Percentiles rank a stretch among this genome's conserved stretches.
Conservation (phyloP, 2,329 filamentous ascomycete genomes). For the Fusarium torreyae region DNA sequence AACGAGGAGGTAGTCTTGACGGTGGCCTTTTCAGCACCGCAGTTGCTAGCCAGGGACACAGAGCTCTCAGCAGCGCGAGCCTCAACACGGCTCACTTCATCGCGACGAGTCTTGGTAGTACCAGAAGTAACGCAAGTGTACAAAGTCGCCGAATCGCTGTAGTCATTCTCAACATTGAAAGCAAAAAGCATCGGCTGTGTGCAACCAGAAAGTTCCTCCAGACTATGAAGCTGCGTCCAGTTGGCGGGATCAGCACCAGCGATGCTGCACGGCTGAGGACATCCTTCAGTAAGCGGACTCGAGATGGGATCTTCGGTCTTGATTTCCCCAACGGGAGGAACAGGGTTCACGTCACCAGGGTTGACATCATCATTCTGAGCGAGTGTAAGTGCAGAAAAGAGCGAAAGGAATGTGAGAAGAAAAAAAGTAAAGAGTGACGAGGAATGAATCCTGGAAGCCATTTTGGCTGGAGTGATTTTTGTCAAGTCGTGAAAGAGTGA, state of each 20-base stretch:
- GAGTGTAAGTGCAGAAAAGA: conserved; percentile 10
- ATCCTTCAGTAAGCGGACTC: conserved; percentile 45
- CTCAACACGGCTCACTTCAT: conserved; percentile 26
- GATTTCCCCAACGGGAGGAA: conserved; percentile 42
- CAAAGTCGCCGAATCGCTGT: conserved; percentile 45
- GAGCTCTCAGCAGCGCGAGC: conserved; percentile 26
- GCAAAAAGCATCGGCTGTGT: conserved; percentile 42
- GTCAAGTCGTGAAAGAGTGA: conserved; percentile 8
- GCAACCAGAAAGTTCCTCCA: conserved; percentile 39
- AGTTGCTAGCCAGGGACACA: conserved; percentile 39
- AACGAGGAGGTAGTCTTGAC: conserved; percentile 30
- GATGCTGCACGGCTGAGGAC: conserved; percentile 39
- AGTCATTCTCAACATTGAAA: conserved; percentile 44
- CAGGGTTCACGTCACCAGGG: conserved; percentile 42
- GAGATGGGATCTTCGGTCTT: conserved; percentile 47
- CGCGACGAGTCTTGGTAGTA: conserved; percentile 22
- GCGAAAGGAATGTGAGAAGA: conserved; percentile 36
- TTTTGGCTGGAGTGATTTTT: conserved; percentile 30
- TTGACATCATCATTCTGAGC: conserved; percentile 25
- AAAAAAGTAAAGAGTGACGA: conserved; percentile 46
- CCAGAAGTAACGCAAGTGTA: conserved; percentile 38
- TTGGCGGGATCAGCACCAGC: conserved; percentile 43
- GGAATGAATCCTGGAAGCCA: conserved; percentile 33
- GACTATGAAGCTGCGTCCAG: conserved; percentile 48
- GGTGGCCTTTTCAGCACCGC: conserved; percentile 41